A percentile compares a stretch with the other conserved stretches of the same genome.
Evolutionary conservation across 2,329 filamentous ascomycete species (phyloP).

Genomic region (Elsinoe necatrix): DNA sequence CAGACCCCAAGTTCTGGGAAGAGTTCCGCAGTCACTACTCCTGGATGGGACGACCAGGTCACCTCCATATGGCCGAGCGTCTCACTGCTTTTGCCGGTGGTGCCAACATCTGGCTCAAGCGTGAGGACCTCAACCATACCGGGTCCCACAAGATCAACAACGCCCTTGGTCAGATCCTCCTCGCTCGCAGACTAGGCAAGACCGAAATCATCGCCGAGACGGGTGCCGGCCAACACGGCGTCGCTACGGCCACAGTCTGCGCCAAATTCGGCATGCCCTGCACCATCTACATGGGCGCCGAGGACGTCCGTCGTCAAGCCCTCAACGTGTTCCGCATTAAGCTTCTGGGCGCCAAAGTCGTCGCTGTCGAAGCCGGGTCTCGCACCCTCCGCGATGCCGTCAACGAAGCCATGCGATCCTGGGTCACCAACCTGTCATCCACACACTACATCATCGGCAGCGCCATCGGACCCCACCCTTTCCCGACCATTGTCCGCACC

Average conservation of each 20-base stretch:
- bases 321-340: slow-evolving; percentile 99
- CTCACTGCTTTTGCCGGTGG: slow-evolving; percentile 83
- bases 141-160: slow-evolving; percentile 99
- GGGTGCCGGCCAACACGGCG: slow-evolving; percentile 93
- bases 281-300: slow-evolving; percentile 96
- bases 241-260: slow-evolving; percentile 93
- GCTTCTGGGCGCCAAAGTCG: slow-evolving; percentile 82
- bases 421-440: slow-evolving; percentile 85
- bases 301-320: slow-evolving; percentile 91
- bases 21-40: slow-evolving; percentile 94
- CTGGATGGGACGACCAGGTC: slow-evolving; percentile 92
- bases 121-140: slow-evolving; percentile 95
- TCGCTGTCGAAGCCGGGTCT: slow-evolving; percentile 86
- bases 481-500: slow-evolving; percentile 93
- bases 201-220: slow-evolving; percentile 97
- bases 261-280: slow-evolving; percentile 98
- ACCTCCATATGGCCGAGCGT: slow-evolving; percentile 79
- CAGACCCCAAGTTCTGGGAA: slow-evolving; percentile 91
- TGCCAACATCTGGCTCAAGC: slow-evolving; percentile 95
- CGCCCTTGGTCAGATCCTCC: slow-evolving; percentile 81
- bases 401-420: slow-evolving; percentile 89
- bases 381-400: slow-evolving; percentile 58
- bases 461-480: slow-evolving; percentile 93
- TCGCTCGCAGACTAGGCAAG: slow-evolving; percentile 82
- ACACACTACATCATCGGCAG: slow-evolving; percentile 98